phyloP scores from a whole-genome alignment of 495 filamentous ascomycete species.

The Oleoguttula mirabilis region DNA sequence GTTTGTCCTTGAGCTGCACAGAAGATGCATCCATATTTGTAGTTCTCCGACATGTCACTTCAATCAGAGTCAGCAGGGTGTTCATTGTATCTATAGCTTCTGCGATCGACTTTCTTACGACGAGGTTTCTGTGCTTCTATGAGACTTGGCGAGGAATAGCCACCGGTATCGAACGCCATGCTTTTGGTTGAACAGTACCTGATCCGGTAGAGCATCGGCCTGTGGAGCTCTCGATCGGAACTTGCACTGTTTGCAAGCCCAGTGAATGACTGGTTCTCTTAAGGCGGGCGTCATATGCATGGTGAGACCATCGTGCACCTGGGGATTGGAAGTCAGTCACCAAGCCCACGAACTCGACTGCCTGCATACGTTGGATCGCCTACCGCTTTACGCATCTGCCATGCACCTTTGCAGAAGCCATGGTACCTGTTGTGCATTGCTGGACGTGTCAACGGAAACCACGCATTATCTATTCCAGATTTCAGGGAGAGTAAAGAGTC shows the following conservation, averaged over 20 bases:
- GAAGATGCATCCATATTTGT: background rate
- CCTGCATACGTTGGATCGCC: no score
- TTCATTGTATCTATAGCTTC: no score
- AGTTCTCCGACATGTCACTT: background rate
- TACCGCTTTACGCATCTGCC: constrained; percentile 28
- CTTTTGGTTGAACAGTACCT: constrained; percentile 21
- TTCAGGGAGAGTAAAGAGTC: no score
- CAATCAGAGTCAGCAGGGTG: constrained; percentile 25
- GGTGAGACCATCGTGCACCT: constrained; percentile 31
- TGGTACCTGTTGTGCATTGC: constrained; percentile 11
- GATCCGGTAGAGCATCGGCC: constrained; percentile 24
- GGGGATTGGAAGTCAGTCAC: no score
- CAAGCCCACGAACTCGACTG: no score
- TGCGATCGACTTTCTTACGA: no score
- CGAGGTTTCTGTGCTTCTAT: no score
- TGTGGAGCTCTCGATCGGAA: constrained; percentile 32
- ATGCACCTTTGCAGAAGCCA: constrained; percentile 3
- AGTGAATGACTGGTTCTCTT: constrained; percentile 28
- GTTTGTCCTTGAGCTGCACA: background rate
- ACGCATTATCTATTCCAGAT: background rate
- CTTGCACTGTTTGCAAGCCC: constrained; percentile 35
- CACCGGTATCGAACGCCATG: constrained; percentile 37
- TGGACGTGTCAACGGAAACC: constrained; percentile 14
- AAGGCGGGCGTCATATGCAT: constrained; percentile 29
- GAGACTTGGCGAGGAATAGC: constrained; percentile 40